Conservation (phyloP, 2,329 filamentous ascomycete species). For the Lithohypha guttulata region DNA sequence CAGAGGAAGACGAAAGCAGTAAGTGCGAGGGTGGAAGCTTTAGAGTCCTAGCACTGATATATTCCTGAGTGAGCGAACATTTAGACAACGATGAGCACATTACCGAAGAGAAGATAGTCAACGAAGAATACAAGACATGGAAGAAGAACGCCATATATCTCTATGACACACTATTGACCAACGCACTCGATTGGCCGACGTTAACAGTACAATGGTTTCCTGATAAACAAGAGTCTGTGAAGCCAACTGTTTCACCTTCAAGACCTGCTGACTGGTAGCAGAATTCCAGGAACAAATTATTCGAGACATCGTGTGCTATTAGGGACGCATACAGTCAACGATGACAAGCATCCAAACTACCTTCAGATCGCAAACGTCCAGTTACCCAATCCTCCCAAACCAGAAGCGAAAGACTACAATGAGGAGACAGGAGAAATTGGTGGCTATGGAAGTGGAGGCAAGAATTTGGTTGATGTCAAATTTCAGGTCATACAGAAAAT, state of each 20-base stretch:
- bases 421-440: conserved; percentile 88
- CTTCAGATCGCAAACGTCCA: conserved; percentile 91
- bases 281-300: conserved; percentile 73
- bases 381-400: conserved; percentile 63
- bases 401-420: conserved; percentile 77
- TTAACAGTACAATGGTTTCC: conserved; percentile 97
- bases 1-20: conserved; percentile 23
- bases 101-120: conserved; percentile 21
- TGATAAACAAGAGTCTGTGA: conserved; percentile 64
- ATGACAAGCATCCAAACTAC: conserved; percentile 77
- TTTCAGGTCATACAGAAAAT: conserved; percentile 94
- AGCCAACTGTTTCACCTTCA: background rate
- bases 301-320: conserved; percentile 80
- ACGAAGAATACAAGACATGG: conserved; percentile 94
- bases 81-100: conserved; percentile 71
- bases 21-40: conserved; percentile 5
- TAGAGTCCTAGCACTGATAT: conserved; percentile 7
- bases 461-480: conserved; percentile 60
- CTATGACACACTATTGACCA: conserved; percentile 94
- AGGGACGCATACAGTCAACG: conserved; percentile 85
- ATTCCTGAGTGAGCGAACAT: conserved; percentile 37
- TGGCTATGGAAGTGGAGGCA: conserved; percentile 69
- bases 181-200: conserved; percentile 92
- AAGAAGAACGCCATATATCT: conserved; percentile 99
- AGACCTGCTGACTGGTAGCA: conserved; percentile 22